Conservation (phyloP, 1,139 yeast genomes). For the Nakaseomyces nivariensis region DNA sequence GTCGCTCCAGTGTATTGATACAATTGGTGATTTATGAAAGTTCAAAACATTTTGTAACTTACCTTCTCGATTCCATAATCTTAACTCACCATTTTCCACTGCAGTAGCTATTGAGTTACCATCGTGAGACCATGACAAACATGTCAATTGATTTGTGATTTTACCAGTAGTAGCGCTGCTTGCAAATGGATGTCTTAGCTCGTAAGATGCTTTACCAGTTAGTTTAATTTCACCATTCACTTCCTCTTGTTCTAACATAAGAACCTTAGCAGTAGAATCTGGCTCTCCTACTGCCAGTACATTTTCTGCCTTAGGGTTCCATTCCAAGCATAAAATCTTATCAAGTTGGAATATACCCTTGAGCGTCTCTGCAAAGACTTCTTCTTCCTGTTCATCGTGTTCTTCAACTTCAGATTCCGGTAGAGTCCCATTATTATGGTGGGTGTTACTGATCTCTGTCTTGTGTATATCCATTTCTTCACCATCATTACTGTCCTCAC, state of each 20-base stretch:
- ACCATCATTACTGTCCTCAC: conserved; percentile 6
- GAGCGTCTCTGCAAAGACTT: conserved; percentile 29
- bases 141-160: conserved; percentile 29
- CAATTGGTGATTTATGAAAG: conserved; percentile 44
- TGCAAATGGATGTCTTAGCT: conserved; percentile 23
- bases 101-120: conserved; percentile 52
- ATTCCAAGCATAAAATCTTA: conserved; percentile 30
- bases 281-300: conserved; percentile 35
- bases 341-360: conserved; percentile 28
- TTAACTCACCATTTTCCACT: conserved; percentile 51
- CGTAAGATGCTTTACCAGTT: conserved; percentile 6
- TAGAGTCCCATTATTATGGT: not conserved
- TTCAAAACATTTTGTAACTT: conserved; percentile 49
- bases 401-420: not conserved
- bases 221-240: not conserved
- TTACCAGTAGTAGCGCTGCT: conserved; percentile 13
- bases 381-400: conserved; percentile 8
- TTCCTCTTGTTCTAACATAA: conserved; percentile 8
- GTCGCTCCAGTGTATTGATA: conserved; percentile 42
- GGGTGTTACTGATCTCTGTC: not conserved
- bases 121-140: conserved; percentile 53
- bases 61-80: conserved; percentile 64
- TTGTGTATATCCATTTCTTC: conserved; percentile 5
- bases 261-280: conserved; percentile 32
- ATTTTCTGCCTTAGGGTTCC: conserved; percentile 33